Percentiles rank a stretch among this genome's conserved stretches.
phyloP scores from a whole-genome alignment of 495 filamentous ascomycete genomes.

The Neurospora sp. region DNA sequence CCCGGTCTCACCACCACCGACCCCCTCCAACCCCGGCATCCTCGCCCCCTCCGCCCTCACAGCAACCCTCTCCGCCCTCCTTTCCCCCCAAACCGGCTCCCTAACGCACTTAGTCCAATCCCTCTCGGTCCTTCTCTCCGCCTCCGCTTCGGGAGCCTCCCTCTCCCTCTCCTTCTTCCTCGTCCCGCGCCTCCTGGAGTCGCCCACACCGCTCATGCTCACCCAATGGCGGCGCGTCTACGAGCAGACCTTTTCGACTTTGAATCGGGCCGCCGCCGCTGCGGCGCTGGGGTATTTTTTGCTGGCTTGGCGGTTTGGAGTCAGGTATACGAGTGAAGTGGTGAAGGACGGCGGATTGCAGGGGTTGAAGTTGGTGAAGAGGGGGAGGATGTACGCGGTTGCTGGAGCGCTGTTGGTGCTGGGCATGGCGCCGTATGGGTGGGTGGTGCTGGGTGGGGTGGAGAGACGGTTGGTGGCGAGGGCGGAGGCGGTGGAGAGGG shows the following conservation, averaged over 20 bases:
- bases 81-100: not conserved
- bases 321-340: not conserved
- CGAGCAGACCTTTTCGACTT: conserved; percentile 21
- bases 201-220: conserved; percentile 41
- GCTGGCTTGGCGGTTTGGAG: conserved; percentile 30
- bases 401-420: conserved; percentile 29
- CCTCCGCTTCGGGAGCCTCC: conserved; percentile 31
- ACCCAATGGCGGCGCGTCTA: conserved; percentile 37
- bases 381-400: conserved; percentile 26
- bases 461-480: conserved; percentile 33
- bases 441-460: conserved; percentile 30
- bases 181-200: conserved; percentile 41
- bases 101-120: conserved; percentile 35
- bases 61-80: conserved; percentile 1
- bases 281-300: conserved; percentile 30
- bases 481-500: conserved; percentile 20
- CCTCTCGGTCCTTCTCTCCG: conserved; percentile 36
- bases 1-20: not conserved
- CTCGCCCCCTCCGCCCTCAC: not conserved
- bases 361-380: not conserved
- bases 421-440: conserved; percentile 41
- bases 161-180: conserved; percentile 31
- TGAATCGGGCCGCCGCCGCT: conserved; percentile 22
- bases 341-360: too few species aligned
- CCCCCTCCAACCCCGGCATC: not conserved